Evolutionary conservation across 169 alveolate species (phyloP), one percentile per base, ranked within the genome.

Genomic region (Plasmodium blacklocki): DNA sequence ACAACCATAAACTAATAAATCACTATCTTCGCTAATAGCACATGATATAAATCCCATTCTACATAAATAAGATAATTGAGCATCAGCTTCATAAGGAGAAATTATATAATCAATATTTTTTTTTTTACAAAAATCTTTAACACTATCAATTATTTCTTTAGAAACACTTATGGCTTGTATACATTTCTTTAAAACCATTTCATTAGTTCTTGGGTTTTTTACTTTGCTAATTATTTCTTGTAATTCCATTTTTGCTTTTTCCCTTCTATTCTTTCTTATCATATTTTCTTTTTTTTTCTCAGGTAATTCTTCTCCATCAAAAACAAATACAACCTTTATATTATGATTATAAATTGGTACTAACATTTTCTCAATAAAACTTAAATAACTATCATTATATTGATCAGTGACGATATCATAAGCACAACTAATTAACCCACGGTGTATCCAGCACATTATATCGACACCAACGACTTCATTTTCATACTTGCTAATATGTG

Each of bases 11-110:
- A 96, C 99, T 78, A 98, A 72, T 89, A 98, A 94, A 91, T 97
- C 99, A 74, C 98, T 96, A 88, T 98, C 99, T 92, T 97, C 99
- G 29, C 98, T 94, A 21, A 97, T 94, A 21, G 95, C 98, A 49
- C 94, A 92, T 58, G 96, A 96, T 63, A 96, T 96, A 59, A 89
- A 95, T 74, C 95, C 98, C 97, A 94, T 95, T 68, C 98, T 96
- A 56, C 98, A 96, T 23, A 99, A 93, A 88, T 97, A 98, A 14
- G 99, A 98, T 68, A 98, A 94, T 93, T 99, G 98, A 18, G 99
- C 98, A 88, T 99, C 99, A 5, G 99, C 99, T 89, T 99, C 99
- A 94, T 97, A 98, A 23, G 99, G 99, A 1, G 99, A 99, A 1
- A 98, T 98, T 11, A 97, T 92, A 71, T 95, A 96, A 71, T 97